Percentiles rank a stretch among this genome's conserved stretches.
Evolutionary conservation across 2,329 filamentous ascomycete species (phyloP).

Genomic region (Thelonectria blattea): DNA sequence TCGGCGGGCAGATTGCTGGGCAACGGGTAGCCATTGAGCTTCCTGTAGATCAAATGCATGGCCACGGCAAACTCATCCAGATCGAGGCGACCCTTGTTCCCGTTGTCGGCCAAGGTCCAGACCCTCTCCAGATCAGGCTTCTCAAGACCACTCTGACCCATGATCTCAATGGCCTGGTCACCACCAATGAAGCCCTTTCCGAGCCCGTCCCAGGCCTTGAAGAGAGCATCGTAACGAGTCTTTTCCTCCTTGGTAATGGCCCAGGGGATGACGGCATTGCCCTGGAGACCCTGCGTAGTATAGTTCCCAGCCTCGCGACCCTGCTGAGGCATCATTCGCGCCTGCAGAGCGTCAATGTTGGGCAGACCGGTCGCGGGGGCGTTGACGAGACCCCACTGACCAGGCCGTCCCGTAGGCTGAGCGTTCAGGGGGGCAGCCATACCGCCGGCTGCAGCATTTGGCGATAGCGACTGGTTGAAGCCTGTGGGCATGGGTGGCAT

Average conservation of each 20-base stretch:
- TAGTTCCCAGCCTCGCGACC: slow-evolving; percentile 84
- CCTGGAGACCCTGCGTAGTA: slow-evolving; percentile 84
- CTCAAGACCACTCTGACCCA: slow-evolving; percentile 92
- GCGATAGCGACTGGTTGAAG: slow-evolving; percentile 61
- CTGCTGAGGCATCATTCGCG: slow-evolving; percentile 96
- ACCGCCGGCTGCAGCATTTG: slow-evolving; percentile 62
- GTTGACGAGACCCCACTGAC: slow-evolving; percentile 99
- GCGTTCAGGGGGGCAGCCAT: slow-evolving; percentile 75
- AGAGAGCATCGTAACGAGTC: slow-evolving; percentile 92
- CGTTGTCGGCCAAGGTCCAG: slow-evolving; percentile 93
- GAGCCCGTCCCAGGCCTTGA: slow-evolving; percentile 95
- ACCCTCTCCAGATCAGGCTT: slow-evolving; percentile 89
- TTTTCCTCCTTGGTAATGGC: slow-evolving; percentile 99
- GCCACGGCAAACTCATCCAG: slow-evolving; percentile 97
- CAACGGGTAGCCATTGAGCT: slow-evolving; percentile 93
- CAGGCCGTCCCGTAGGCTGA: slow-evolving; percentile 92
- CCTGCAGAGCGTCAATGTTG: slow-evolving; percentile 90
- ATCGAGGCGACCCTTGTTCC: slow-evolving; percentile 92
- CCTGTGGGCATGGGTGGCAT: slow-evolving; percentile 81
- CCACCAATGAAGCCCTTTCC: slow-evolving; percentile 91
- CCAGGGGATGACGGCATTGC: slow-evolving; percentile 97
- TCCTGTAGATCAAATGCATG: slow-evolving; percentile 98
- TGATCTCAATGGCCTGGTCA: slow-evolving; percentile 93
- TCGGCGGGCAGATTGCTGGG: slow-evolving; percentile 88
- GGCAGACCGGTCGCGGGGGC: slow-evolving; percentile 87